Base-by-base conservation (phyloP, 108 stramenopile species). In the Schizochytrium sp. region DNA sequence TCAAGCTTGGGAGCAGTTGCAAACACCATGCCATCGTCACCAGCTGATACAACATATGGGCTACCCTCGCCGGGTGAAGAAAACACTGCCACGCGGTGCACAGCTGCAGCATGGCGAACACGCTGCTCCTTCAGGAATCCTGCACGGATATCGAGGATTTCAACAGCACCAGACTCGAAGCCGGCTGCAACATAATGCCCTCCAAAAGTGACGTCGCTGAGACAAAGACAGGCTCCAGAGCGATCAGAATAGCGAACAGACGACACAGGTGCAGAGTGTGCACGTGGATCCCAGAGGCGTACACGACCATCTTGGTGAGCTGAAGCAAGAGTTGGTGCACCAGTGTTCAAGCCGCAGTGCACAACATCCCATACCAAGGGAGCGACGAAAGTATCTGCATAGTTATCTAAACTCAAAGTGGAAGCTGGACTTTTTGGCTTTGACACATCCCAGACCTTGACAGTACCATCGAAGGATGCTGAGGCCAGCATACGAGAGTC, bases 401-500 rank as follows among this genome's bases (percentile, higher is more conserved):
- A 83, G 47, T 83, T 53, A 5, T 28, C 28, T 2, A 44, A 44
- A 1, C 42, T 15, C 64, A 69, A 44, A 1, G 64, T 28, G 2
- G 44, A 2, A 5, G 55, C 28, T 17, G 76, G 76, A 47, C 50
- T 10, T 0, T 55, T 53, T 10, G 76, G 76, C 47, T 50, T 88
- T 38, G 87, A 55, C 42, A 90, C 88, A 72, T 90, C 90, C 90
- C 90, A 90, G 8, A 69, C 58, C 90, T 90, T 90, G 64, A 90
- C 69, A 17, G 56, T 61, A n/a, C 90, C 90, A 72, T 90, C 90
- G n/a, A 38, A 55, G 47, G 50, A 49, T 10, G 28, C 76, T 47
- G 76, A 83, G n/a, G 53, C 13, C 28, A 83, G 50, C 2, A 49
- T 5, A 53, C 76, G 76, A 17, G 47, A 19, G 45, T 55, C 53